Percentiles rank a stretch among this genome's conserved stretches.
These are phyloP conservation scores for Polyporus tsugae DNA, from an alignment of 1,284 basidiomycete species.

Conservation along the genomic window DNA sequence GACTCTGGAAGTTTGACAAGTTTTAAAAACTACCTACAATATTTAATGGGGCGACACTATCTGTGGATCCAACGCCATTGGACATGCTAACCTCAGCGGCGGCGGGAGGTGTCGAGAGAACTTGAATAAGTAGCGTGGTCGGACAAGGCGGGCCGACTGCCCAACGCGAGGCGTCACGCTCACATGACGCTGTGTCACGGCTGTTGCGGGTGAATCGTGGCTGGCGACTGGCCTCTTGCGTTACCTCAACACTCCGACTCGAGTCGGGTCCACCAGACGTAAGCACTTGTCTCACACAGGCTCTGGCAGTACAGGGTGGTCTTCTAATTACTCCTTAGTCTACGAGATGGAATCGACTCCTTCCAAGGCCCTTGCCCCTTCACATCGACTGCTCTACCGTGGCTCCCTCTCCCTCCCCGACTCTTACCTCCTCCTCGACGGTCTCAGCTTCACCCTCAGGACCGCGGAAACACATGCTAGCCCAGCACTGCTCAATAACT, in stretches of 20 bases:
- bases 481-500: conserved; percentile 64
- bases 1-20: too few species aligned
- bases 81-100: too few species aligned
- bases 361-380: conserved; percentile 12
- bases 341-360: conserved; percentile 8
- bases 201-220: not conserved
- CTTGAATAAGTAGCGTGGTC: too few species aligned
- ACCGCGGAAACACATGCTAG: conserved; percentile 51
- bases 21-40: too few species aligned
- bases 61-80: too few species aligned
- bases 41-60: too few species aligned
- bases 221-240: not conserved
- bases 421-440: conserved; percentile 75
- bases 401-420: conserved; percentile 79
- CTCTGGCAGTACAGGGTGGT: too few species aligned
- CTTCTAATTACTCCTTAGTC: not conserved
- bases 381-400: conserved; percentile 71
- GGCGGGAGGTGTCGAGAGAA: too few species aligned
- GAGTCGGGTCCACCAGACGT: not conserved
- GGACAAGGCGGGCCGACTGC: too few species aligned
- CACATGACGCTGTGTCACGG: not conserved
- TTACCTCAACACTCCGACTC: not conserved
- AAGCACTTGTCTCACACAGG: not conserved
- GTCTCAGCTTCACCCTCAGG: conserved; percentile 68
- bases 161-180: not conserved